Evolutionary conservation across 2,329 filamentous ascomycete genomes (phyloP).

Genomic region (Neoscytalidium dimidiatum): DNA sequence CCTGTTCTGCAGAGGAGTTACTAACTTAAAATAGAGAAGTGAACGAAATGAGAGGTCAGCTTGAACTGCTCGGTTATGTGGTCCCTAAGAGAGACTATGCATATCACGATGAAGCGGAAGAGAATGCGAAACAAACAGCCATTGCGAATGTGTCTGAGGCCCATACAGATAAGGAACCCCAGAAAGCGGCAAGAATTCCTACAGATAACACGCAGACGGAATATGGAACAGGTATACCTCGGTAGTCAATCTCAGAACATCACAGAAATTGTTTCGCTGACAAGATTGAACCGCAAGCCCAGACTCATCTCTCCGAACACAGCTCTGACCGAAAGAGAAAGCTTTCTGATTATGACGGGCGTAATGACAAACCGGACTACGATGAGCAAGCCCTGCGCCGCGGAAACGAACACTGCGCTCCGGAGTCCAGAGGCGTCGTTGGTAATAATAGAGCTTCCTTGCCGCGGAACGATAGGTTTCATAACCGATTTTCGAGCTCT

Average conservation of each 20-base stretch:
- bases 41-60: conserved; percentile 14
- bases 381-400: not conserved
- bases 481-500: no score
- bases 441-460: not conserved
- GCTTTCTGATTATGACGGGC: not conserved
- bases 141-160: not conserved
- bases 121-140: no score
- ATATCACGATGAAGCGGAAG: not conserved
- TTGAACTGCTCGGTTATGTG: conserved; percentile 15
- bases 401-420: not conserved
- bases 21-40: conserved; percentile 17
- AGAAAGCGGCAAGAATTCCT: not conserved
- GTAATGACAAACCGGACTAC: not conserved
- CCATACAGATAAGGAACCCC: not conserved
- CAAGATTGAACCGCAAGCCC: not conserved
- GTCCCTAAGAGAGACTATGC: conserved; percentile 14
- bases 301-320: not conserved
- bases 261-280: not conserved
- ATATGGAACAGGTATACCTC: not conserved
- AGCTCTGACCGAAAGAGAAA: conserved; percentile 4
- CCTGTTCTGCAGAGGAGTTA: no score
- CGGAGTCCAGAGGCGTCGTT: not conserved
- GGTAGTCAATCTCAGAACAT: not conserved
- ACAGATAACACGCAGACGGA: not conserved
- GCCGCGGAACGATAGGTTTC: no score